Base-by-base conservation (phyloP, 2,329 filamentous ascomycete genomes). In the Diaporthe australafricana region DNA sequence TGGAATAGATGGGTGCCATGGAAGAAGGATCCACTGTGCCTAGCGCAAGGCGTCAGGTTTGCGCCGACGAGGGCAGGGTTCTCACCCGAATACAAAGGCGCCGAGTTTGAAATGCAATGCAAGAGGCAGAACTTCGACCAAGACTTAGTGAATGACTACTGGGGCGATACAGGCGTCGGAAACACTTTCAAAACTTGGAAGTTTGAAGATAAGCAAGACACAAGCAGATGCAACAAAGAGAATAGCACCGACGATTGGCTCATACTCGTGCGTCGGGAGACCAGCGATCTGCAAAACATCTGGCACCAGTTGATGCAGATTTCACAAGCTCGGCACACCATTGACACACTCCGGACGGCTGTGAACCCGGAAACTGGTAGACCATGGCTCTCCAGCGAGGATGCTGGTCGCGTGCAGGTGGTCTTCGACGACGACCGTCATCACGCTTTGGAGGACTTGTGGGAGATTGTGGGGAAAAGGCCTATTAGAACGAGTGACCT, bases 251-350 rank as follows among this genome's bases (percentile, higher is more conserved):
- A 55, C 17, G 52, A 55, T 32, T 55, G 52, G 30, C 11, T 55
- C 52, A 22, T 55, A 5, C 52, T 55, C 11, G 52, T 55, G 52
- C 52, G 52, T 9, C 52, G 52, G 8, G 52, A 55, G 52, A 8
- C 6, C 17, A n/a, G 30, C 52, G 52, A 55, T 14, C 30, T 12
- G 52, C 30, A 55, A 6, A 66, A 66, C 32, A 66, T 66, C 45
- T 66, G 62, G 62, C 62, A 66, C 32, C 27, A 50, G 62, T 45
- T 66, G 1, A 32, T 66, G 27, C 45, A 66, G 47, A 25, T 66
- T 16, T 66, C 45, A 0, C 62, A 66, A n/a, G 40, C 42, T 9
- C 22, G 35, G 17, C 47, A 50, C 45, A 35, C 42, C n/a, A 50
- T 66, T n/a, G 62, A 66, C 20, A 45, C 30, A 9, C 32, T 66